Percentiles rank a stretch among this genome's conserved stretches.
Evolutionary conservation across 371 early-diverging fungal species (phyloP).

Genomic region (Mucor indicus): DNA sequence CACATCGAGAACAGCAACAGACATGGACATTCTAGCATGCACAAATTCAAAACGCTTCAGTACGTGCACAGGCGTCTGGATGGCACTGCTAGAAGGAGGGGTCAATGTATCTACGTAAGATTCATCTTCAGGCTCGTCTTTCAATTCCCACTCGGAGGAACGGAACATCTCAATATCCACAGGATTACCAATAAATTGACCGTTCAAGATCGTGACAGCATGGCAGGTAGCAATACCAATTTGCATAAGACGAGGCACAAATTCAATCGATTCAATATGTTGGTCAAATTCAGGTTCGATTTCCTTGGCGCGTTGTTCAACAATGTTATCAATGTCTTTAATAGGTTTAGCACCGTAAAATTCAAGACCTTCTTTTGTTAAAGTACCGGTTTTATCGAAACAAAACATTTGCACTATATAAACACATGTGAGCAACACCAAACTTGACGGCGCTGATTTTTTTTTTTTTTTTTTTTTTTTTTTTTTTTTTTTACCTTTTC

Average conservation of each 20-base stretch:
- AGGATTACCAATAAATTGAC: slow-evolving; percentile 73
- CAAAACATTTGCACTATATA: slow-evolving; percentile 83
- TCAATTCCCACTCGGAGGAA: slow-evolving; percentile 57
- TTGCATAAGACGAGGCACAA: slow-evolving; percentile 32
- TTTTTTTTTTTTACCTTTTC: slow-evolving; percentile 49
- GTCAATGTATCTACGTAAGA: background rate
- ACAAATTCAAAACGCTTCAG: slow-evolving; percentile 86
- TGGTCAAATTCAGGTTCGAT: slow-evolving; percentile 27
- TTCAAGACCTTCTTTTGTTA: slow-evolving; percentile 64
- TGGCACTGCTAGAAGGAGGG: slow-evolving; percentile 22
- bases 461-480: background rate
- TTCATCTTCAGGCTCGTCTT: background rate
- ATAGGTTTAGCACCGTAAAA: slow-evolving; percentile 50
- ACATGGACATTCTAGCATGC: slow-evolving; percentile 82
- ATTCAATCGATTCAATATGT: slow-evolving; percentile 3
- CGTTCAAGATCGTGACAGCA: slow-evolving; percentile 69
- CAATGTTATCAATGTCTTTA: slow-evolving; percentile 46
- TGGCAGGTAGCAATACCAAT: slow-evolving; percentile 79
- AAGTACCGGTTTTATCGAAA: slow-evolving; percentile 71
- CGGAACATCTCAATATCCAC: slow-evolving; percentile 93
- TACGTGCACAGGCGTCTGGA: slow-evolving; percentile 40
- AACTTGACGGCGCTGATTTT: background rate
- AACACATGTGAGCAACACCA: background rate
- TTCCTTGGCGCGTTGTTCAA: slow-evolving; percentile 68
- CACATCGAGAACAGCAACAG: slow-evolving; percentile 66